A percentile compares a stretch with the other conserved stretches of the same genome.
These are phyloP conservation scores for Flaveria floridana DNA, from an alignment of 140 eudicot genomes.

Conservation along the genomic window DNA sequence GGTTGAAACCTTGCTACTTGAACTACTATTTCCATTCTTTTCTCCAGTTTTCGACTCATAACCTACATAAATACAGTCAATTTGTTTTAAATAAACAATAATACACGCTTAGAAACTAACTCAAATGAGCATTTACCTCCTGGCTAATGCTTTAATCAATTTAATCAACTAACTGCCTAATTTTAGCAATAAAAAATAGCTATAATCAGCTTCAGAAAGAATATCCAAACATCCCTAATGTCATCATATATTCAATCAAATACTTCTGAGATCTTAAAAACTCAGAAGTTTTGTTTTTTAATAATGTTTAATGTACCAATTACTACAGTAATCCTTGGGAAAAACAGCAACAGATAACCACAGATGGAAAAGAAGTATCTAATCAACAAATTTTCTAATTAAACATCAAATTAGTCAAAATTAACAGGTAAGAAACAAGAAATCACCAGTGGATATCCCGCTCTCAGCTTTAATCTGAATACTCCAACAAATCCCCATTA, in stretches of 20 bases:
- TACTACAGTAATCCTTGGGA: too few relatives aligned
- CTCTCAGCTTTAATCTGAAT: constrained; percentile 63
- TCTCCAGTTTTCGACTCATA: constrained; percentile 49
- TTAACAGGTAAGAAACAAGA: background rate
- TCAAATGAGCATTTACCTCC: background rate
- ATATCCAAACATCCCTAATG: too few relatives aligned
- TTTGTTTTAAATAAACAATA: background rate
- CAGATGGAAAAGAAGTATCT: background rate
- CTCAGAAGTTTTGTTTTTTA: too few relatives aligned
- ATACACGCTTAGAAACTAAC: background rate
- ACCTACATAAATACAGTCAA: constrained; percentile 34
- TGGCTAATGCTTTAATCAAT: background rate
- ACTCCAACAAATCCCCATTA: constrained; percentile 87
- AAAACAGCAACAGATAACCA: too few relatives aligned
- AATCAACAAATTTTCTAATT: background rate
- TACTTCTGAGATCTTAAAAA: too few relatives aligned
- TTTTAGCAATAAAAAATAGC: background rate
- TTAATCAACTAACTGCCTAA: background rate
- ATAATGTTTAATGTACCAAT: too few relatives aligned
- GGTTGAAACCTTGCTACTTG: constrained; percentile 56
- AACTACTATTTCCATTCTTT: constrained; percentile 51
- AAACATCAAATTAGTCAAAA: constrained; percentile 15
- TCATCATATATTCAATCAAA: too few relatives aligned
- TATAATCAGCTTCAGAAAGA: background rate
- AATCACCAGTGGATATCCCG: constrained; percentile 47